These are phyloP conservation scores for Durio zibethinus DNA, from an alignment of 345 rosid species.

Conservation along the genomic window DNA sequence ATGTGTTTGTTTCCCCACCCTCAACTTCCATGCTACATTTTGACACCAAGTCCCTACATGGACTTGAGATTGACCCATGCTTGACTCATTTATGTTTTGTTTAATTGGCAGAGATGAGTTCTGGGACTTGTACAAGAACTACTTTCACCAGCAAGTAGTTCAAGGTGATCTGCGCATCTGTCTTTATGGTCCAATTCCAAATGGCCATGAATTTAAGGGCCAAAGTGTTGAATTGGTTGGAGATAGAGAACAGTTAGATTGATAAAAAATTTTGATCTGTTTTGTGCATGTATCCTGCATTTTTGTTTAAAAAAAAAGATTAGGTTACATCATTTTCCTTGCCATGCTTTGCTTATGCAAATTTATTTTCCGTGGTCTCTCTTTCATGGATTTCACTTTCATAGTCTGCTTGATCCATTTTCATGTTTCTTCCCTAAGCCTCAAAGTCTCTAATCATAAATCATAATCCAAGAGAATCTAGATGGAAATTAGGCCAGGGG, in stretches of 20 bases:
- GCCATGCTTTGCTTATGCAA: neutral
- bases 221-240: slow-evolving; percentile 27
- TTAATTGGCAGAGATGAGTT: slow-evolving; percentile 65
- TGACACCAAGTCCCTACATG: neutral
- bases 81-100: neutral
- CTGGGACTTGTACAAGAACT: slow-evolving; percentile 80
- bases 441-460: neutral
- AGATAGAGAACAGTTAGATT: slow-evolving; percentile 8
- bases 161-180: slow-evolving; percentile 56
- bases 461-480: neutral
- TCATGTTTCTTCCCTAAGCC: neutral
- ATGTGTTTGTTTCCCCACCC: neutral
- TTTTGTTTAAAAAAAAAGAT: neutral
- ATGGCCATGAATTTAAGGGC: slow-evolving; percentile 28
- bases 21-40: neutral
- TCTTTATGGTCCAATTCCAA: slow-evolving; percentile 58
- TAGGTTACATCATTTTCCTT: neutral
- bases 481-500: neutral
- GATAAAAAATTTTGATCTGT: neutral
- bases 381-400: neutral
- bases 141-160: slow-evolving; percentile 54
- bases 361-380: neutral
- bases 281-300: neutral
- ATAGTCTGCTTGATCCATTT: neutral
- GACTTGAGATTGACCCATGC: neutral